Base-by-base conservation (phyloP, 805 yeast genomes). In the Candida manassasensis region DNA sequence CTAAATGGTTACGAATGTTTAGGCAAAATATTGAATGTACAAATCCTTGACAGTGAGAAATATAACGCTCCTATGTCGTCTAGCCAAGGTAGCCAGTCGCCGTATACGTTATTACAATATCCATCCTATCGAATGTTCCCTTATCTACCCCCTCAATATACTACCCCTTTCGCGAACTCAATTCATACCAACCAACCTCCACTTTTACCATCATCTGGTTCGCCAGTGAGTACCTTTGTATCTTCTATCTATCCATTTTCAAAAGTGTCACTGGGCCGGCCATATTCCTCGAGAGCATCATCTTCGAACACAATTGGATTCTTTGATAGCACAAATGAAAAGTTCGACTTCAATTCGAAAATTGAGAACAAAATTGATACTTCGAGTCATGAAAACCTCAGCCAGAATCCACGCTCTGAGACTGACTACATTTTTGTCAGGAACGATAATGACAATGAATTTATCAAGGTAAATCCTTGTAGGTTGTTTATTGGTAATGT, bases 401-500 rank as follows among this genome's bases (percentile, higher is more conserved):
- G 11, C 12, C 6, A 17, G 10, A 27, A 14, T 13, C 15, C 22
- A 29, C 14, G 9, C 19, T 14, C 27, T 6, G 35, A 38, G 1
- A 38, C 36, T 6, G 52, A 49, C 1, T 40, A 39, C 11, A 45
- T 55, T 5, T 31, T 40, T 4, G 40, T 52, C 9, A 40, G 39
- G 29, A 48, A 47, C 35, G 59, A 52, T 3, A 59, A 52, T 11
- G 59, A 6, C 40, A 44, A 34, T 32, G 39, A 39, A n/a, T 28
- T 18, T 13, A 53, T 59, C 32, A 57, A 63, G 38, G 69, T 69
- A 6, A 67, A 71, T 43, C 63, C 65, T 3, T 56, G 61, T 13
- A 48, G 79, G 14, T 43, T 77, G 12, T 77, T 76, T 45, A 54
- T 77, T 17, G 83, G 83, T 0, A 77, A 77, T 48, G 64, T 77